Base-by-base conservation (phyloP, 352 stramenopile genomes). In the Peronosclerospora sorghi region DNA sequence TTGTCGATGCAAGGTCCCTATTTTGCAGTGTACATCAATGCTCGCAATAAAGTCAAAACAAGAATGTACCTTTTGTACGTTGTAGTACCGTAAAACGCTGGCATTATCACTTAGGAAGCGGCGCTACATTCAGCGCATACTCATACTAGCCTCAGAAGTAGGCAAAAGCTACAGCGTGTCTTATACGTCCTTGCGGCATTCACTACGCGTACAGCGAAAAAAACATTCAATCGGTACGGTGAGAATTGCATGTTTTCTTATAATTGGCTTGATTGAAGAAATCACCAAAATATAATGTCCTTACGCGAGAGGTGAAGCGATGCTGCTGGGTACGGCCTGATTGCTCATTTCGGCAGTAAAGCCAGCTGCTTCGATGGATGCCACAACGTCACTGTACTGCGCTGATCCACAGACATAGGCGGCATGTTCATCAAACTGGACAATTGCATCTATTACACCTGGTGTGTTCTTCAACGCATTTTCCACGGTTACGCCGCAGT, bases 401-500 rank as follows among this genome's bases (percentile, higher is more conserved):
- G 74, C 75, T 1, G 58, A 63, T 32, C 78, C 78, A 1, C 73
- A 71, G 21, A 88, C 73, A 51, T 88, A 88, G 26, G 78, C 80
- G 20, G 63, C 75, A 32, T 62, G 57, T 42, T 92, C 75, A 24
- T 76, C 65, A 41, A 90, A 89, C 41, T 76, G 60, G 23, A 94
- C 83, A 28, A 84, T 62, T 32, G 72, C 85, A 43, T 81, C 65
- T 5, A 65, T 71, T 39, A 95, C 86, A 23, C 83, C 81, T 13
- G 65, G 47, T 2, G 45, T 56, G 40, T 55, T 59, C 29, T 66
- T 66, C 47, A 97, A 54, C 23, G 87, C 78, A 42, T 63, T 83
- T 54, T 89, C 62, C 19, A 96, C 86, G 1, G 87, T 96, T 18
- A 48, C 96, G 32, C 95, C 96, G 56, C 91, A 96, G 64, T 97